Percentiles rank a stretch among this genome's conserved stretches.
These are phyloP conservation scores for Penicillium roqueforti DNA, from an alignment of 495 filamentous ascomycete genomes.

Conservation along the genomic window DNA sequence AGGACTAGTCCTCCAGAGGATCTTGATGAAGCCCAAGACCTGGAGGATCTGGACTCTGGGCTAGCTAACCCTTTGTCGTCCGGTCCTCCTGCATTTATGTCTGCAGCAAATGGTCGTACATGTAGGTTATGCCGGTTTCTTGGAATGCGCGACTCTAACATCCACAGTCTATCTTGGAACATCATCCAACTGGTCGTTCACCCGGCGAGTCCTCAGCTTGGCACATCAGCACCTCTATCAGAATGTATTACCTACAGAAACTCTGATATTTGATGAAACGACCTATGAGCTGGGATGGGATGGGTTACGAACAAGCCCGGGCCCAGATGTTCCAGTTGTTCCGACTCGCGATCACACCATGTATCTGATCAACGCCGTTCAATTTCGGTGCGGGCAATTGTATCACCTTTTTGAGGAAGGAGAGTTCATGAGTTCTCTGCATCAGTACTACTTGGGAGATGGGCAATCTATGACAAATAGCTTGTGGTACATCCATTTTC, in stretches of 20 bases:
- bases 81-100: conserved; percentile 34
- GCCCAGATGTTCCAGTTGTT: conserved; percentile 25
- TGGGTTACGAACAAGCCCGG: conserved; percentile 25
- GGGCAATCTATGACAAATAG: conserved; percentile 20
- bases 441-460: conserved; percentile 32
- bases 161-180: conserved; percentile 39
- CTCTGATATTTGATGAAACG: conserved; percentile 35
- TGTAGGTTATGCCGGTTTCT: conserved; percentile 17
- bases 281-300: conserved; percentile 44
- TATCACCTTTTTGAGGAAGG: conserved; percentile 45
- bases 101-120: conserved; percentile 28
- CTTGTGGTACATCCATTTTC: conserved; percentile 45
- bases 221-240: conserved; percentile 37
- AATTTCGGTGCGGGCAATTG: conserved; percentile 42
- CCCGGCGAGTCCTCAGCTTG: conserved; percentile 36
- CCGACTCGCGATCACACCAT: conserved; percentile 39
- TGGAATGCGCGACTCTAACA: conserved; percentile 4
- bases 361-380: conserved; percentile 42
- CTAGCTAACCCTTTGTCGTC: conserved; percentile 38
- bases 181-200: conserved; percentile 48
- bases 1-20: conserved; percentile 9
- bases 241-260: conserved; percentile 30
- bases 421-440: conserved; percentile 36
- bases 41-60: conserved; percentile 23
- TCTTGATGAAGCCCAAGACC: conserved; percentile 12